These are phyloP conservation scores for Lepidopterella palustris DNA, from an alignment of 495 filamentous ascomycete species.

Conservation along the genomic window DNA sequence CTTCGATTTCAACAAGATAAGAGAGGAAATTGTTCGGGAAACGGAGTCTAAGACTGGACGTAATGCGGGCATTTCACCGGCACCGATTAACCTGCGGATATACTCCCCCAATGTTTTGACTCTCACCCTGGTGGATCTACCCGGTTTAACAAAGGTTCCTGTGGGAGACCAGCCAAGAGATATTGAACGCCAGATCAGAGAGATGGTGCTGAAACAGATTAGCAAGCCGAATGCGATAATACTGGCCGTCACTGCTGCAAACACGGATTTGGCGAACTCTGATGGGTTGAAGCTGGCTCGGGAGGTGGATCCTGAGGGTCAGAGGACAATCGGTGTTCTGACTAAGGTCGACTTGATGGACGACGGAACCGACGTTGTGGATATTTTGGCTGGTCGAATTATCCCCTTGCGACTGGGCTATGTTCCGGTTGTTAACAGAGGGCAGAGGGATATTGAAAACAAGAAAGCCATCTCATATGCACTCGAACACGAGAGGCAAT, in stretches of 20 bases:
- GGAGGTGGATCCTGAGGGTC: constrained; percentile 96
- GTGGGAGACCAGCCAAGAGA: constrained; percentile 98
- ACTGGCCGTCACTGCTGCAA: constrained; percentile 90
- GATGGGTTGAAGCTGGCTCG: constrained; percentile 94
- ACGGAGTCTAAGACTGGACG: constrained; percentile 93
- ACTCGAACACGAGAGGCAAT: constrained; percentile 90
- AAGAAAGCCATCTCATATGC: constrained; percentile 89
- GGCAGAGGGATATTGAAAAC: constrained; percentile 98
- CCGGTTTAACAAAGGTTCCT: constrained; percentile 94
- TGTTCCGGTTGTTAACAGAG: constrained; percentile 96
- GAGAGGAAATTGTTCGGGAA: constrained; percentile 95
- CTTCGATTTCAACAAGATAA: constrained; percentile 98
- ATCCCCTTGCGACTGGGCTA: constrained; percentile 95
- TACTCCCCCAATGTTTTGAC: constrained; percentile 98
- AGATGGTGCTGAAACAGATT: constrained; percentile 99
- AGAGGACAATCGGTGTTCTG: constrained; percentile 96
- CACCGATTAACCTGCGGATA: constrained; percentile 94
- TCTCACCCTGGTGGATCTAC: constrained; percentile 93
- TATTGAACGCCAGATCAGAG: constrained; percentile 93
- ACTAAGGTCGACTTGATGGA: constrained; percentile 99
- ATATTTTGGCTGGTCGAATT: constrained; percentile 96
- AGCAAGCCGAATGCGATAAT: constrained; percentile 98
- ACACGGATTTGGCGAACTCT: constrained; percentile 96
- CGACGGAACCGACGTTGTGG: constrained; percentile 96
- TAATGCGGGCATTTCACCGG: constrained; percentile 93